Evolutionary conservation across 495 filamentous ascomycete genomes (phyloP).

Genomic region (Podospora pseudoanserina): DNA sequence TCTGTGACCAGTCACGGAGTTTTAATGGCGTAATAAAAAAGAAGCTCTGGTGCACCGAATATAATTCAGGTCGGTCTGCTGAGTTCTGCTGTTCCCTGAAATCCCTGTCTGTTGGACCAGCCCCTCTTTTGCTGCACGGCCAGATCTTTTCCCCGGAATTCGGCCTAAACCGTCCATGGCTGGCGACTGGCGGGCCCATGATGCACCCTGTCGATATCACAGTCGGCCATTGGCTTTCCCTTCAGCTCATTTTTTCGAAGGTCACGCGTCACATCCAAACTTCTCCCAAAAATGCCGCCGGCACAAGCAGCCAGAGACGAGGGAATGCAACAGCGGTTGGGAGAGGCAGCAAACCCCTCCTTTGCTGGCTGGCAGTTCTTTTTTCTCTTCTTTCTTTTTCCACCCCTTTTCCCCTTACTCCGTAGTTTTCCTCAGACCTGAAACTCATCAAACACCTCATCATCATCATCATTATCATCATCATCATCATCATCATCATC

Average conservation of each 20-base stretch:
- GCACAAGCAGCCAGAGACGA: not conserved
- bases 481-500: too few species aligned
- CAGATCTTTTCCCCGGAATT: slow-evolving; percentile 26
- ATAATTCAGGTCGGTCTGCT: too few species aligned
- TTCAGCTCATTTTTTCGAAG: slow-evolving; percentile 3
- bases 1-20: slow-evolving; percentile 20
- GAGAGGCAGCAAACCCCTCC: not conserved
- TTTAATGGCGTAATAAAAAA: slow-evolving; percentile 33
- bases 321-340: not conserved
- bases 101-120: not conserved
- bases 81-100: not conserved
- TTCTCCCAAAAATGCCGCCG: slow-evolving; percentile 1
- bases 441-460: not conserved
- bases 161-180: slow-evolving; percentile 5
- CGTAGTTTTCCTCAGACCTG: too few species aligned
- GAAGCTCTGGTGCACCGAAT: slow-evolving; percentile 15
- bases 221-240: not conserved
- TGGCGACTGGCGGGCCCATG: not conserved
- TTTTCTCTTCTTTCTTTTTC: not conserved
- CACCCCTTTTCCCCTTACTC: not conserved
- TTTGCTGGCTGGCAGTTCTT: not conserved
- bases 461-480: not conserved
- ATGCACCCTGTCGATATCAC: slow-evolving; percentile 21
- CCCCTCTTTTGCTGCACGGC: slow-evolving; percentile 1
- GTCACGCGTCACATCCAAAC: slow-evolving; percentile 7